Evolutionary conservation across 2,329 filamentous ascomycete genomes (phyloP).

Genomic region (Penicillium glabrum): DNA sequence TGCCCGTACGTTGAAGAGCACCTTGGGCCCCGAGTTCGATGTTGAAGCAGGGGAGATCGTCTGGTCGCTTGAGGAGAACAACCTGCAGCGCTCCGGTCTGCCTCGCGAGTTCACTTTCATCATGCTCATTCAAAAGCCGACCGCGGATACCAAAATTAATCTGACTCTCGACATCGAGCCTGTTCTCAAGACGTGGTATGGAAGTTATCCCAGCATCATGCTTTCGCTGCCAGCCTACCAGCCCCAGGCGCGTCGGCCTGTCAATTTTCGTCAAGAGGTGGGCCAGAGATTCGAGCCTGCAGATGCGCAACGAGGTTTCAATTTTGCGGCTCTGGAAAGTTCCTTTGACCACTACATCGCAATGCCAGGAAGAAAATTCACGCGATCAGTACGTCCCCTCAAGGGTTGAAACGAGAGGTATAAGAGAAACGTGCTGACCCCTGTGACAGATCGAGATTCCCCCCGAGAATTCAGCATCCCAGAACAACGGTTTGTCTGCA

Average conservation of each 20-base stretch:
- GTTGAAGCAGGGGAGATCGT: conserved; percentile 48
- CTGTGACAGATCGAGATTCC: conserved; percentile 1
- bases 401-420: not conserved
- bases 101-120: conserved; percentile 55
- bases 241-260: conserved; percentile 34
- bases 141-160: conserved; percentile 37
- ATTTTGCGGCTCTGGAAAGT: conserved; percentile 45
- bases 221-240: conserved; percentile 38
- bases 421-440: not conserved
- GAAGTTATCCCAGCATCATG: conserved; percentile 44
- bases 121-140: conserved; percentile 49
- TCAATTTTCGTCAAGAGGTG: conserved; percentile 44
- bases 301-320: conserved; percentile 40
- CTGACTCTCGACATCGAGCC: conserved; percentile 47
- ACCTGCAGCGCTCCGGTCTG: conserved; percentile 49
- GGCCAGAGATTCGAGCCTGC: conserved; percentile 46
- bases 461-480: not conserved
- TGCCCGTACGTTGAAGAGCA: conserved; percentile 40
- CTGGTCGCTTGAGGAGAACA: conserved; percentile 54
- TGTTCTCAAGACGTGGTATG: conserved; percentile 41
- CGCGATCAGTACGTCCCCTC: not conserved
- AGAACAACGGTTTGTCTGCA: not conserved
- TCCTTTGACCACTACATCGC: conserved; percentile 47
- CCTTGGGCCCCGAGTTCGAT: conserved; percentile 36
- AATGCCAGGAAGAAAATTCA: conserved; percentile 5